A percentile compares a stretch with the other conserved stretches of the same genome.
These are phyloP conservation scores for Closterium sp. DNA, from an alignment of 139 green algal genomes.

Conservation along the genomic window DNA sequence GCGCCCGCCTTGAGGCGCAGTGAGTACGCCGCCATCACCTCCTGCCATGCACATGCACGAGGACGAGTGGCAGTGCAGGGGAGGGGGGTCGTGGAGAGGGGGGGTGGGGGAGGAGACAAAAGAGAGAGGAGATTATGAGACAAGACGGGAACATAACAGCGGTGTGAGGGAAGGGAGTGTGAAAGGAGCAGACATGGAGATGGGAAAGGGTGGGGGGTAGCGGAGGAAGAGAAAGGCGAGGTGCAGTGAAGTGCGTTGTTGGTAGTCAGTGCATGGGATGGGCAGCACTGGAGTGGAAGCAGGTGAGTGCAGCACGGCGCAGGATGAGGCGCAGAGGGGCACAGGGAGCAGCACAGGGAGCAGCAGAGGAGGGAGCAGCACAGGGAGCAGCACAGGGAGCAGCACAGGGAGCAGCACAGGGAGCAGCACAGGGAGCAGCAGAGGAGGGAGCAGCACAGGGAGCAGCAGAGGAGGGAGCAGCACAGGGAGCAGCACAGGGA, in stretches of 20 bases:
- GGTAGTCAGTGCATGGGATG: background rate
- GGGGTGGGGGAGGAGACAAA: background rate
- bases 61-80: background rate
- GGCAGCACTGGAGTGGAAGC: background rate
- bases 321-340: background rate
- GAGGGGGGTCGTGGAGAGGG: background rate
- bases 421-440: no score
- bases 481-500: no score
- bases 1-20: conserved; percentile 69
- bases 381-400: no score
- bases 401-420: background rate
- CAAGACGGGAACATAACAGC: background rate
- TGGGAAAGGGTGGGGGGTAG: background rate
- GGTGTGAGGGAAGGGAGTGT: background rate
- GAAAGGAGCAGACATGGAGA: background rate
- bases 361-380: no score
- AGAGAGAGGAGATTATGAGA: background rate
- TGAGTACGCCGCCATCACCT: conserved; percentile 68
- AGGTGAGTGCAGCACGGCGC: background rate
- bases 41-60: conserved; percentile 49
- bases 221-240: background rate
- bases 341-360: no score
- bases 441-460: no score
- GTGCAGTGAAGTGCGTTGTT: background rate
- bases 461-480: no score